Evolutionary conservation across 2,329 filamentous ascomycete species (phyloP), one percentile per base, ranked within the genome.

Genomic region (Fusarium nurragi): DNA sequence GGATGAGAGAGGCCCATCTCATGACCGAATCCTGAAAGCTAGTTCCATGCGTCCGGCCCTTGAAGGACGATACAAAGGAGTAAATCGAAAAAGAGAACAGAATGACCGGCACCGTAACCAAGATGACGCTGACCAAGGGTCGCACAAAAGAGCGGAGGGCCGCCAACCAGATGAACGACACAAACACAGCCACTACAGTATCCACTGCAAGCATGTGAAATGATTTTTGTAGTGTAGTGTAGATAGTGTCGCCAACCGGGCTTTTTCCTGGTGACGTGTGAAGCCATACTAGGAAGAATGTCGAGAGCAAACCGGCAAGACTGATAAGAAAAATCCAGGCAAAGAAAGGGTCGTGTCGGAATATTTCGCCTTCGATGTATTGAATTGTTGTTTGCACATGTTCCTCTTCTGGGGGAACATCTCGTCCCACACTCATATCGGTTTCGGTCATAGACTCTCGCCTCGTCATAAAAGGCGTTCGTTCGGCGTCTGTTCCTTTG

Each of bases 11-110:
- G 1, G 91, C 84, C 88, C 92, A 97, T 46, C 95, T 87, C 94
- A 99, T 97, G 16, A 89, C 86, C 52, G 83, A 87, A 75, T 98
- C 95, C 76, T 99, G 95, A n/a, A 94, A 69, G 65, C 89, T 90
- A 14, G 83, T 78, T n/a, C 93, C 93, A 58, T 91, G 84, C 75
- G 87, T 90, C 26, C 83, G 80, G 4, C 92, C 92, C 73, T 93
- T 89, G 78, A 93, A 97, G 72, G 94, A 97, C 32, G 92, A 92
- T 48, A 97, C 86, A 68, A 99, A 89, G 0, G 95, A 91, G 74
- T 98, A 98, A 30, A 99, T 79, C 26, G 91, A 94, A 76, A 98
- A 97, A 0, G 93, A 93, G 65, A 95, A 86, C 57, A 97, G 85
- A 25, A 97, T 90, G 64, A 94, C 80, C 0, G 95, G 95, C 16